Base-by-base conservation (phyloP, 768 basidiomycete genomes). In the Leccinum variicolor region DNA sequence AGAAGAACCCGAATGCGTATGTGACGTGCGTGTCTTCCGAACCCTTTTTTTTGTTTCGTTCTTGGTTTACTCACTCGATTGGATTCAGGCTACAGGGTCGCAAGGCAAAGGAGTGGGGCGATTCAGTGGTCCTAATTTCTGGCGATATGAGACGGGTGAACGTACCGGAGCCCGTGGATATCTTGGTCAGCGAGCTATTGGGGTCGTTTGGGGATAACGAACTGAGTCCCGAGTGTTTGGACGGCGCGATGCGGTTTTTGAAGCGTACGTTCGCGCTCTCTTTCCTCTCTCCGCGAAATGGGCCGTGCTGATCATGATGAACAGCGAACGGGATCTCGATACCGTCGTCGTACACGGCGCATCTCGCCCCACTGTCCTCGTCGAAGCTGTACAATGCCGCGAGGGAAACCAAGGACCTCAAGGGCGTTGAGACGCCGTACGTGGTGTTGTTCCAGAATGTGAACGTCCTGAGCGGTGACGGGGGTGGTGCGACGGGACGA, bases 131-230 rank as follows among this genome's bases (percentile, higher is more conserved):
- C 55, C 79, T 99, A 36, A 65, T 98, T n/a, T 90, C 89, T 67
- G 96, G 96, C 3, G 97, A 99, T 73, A 98, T 99, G 97, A 81
- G 97, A 15, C 76, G 77, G 26, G 76, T 97, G 46, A 79, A 86
- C 9, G 74, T 96, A 1, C 94, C 96, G 6, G 92, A 97, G 64
- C 80, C 83, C 62, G 94, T 85, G 28, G 97, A 98, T 72, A 92
- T 99, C 60, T 77, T 99, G 57, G 88, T 99, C 66, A 96, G 91
- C 75, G 97, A 99, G 72, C 82, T 99, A 21, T 74, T 99, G 65
- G 97, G 97, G 4, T 95, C 93, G 4, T 98, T 99, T 75, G 97
- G 96, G 2, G 97, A 99, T 74, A 99, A 99, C 59, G 97, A 99
- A 71, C 83, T 98, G 50, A 95, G 94, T 68, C 97, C 97, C 0